Conservation (phyloP, 768 basidiomycete genomes). For the Gloeostereum incarnatum region DNA sequence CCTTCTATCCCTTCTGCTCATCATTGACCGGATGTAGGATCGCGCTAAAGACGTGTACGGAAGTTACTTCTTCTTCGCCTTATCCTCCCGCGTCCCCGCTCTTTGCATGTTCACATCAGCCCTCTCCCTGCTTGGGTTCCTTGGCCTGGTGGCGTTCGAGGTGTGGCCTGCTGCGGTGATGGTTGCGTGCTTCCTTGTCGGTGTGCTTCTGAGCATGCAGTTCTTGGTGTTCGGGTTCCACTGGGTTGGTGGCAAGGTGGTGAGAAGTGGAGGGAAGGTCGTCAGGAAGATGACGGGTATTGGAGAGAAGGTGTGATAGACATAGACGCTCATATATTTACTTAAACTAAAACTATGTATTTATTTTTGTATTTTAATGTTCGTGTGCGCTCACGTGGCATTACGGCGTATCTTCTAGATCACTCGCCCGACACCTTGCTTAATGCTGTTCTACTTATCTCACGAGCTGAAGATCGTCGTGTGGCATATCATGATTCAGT, state of each 20-base stretch:
- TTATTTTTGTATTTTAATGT: neutral
- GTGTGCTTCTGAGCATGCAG: conserved; percentile 52
- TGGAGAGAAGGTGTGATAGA: neutral
- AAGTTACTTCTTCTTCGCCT: conserved; percentile 59
- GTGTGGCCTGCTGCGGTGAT: conserved; percentile 59
- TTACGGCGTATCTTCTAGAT: no score
- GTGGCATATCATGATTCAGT: no score
- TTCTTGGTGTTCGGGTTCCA: conserved; percentile 34
- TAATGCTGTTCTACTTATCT: no score
- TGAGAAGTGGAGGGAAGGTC: neutral
- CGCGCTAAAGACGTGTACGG: conserved; percentile 48
- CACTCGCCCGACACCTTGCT: no score
- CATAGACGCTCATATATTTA: neutral
- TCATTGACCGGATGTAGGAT: conserved; percentile 18
- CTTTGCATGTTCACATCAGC: conserved; percentile 51
- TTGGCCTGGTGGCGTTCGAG: conserved; percentile 50
- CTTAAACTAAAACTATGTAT: neutral
- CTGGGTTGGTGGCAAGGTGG: neutral
- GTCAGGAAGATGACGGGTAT: neutral
- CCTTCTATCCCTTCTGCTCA: neutral
- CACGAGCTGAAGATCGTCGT: no score
- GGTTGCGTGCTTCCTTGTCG: conserved; percentile 46
- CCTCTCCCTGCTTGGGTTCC: conserved; percentile 48
- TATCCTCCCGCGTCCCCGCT: conserved; percentile 55
- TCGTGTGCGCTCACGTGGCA: no score